Evolutionary conservation across 2,329 filamentous ascomycete genomes (phyloP).

Genomic region (Malbranchea cinnamomea): DNA sequence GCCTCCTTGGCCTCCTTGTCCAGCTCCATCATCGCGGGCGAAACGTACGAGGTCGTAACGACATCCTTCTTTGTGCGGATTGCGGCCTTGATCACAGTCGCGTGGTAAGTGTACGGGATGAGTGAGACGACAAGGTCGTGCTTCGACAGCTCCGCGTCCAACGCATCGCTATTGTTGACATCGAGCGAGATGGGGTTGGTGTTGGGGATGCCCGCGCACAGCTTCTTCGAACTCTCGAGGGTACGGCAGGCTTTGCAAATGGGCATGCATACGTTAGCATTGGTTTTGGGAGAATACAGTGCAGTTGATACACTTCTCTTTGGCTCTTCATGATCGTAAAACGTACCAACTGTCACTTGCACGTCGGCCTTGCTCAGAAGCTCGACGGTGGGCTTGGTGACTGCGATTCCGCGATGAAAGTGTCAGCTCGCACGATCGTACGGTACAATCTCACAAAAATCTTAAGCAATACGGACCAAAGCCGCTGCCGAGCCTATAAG

Average conservation of each 20-base stretch:
- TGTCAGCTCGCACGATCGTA: neutral
- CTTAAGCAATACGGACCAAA: constrained; percentile 9
- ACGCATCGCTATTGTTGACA: constrained; percentile 57
- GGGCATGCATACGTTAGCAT: neutral
- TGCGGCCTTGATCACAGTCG: constrained; percentile 77
- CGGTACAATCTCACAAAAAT: neutral
- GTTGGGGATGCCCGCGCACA: constrained; percentile 57
- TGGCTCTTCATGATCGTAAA: neutral
- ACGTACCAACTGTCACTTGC: constrained; percentile 49
- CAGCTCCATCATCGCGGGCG: constrained; percentile 80
- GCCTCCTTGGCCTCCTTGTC: constrained; percentile 71
- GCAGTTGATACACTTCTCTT: neutral
- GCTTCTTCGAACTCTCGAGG: constrained; percentile 58
- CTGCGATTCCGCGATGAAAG: constrained; percentile 16
- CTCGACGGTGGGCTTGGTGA: constrained; percentile 50
- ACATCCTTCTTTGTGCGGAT: constrained; percentile 92
- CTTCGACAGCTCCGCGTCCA: constrained; percentile 68
- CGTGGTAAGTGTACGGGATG: constrained; percentile 87
- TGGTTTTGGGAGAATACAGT: too few species aligned
- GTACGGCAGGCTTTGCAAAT: constrained; percentile 57
- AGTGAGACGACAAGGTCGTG: constrained; percentile 65
- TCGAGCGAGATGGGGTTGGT: constrained; percentile 69
- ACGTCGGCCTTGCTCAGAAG: constrained; percentile 47
- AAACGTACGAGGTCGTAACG: constrained; percentile 88
- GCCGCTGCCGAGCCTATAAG: constrained; percentile 11